Percentiles rank a stretch among this genome's conserved stretches.
phyloP scores from a whole-genome alignment of 1,284 basidiomycete species.

The Ceratobasidium sp. region DNA sequence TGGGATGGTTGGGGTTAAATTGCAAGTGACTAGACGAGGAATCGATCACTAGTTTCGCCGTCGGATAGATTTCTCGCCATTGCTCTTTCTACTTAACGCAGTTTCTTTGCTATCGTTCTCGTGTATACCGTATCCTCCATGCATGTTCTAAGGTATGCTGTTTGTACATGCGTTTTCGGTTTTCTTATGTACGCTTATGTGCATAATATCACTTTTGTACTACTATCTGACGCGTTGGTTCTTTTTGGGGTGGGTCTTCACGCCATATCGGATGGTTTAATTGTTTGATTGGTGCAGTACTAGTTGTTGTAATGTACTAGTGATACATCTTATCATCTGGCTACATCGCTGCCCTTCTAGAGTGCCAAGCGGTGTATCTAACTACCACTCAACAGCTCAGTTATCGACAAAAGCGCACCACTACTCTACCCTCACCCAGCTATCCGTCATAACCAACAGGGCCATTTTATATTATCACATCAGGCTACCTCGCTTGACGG shows the following conservation, averaged over 20 bases:
- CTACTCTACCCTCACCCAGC: no score
- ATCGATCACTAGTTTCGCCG: no score
- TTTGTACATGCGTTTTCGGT: conserved; percentile 5
- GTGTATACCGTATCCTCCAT: neutral
- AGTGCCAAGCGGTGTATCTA: no score
- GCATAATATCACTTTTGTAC: conserved; percentile 11
- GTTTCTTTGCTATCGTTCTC: neutral
- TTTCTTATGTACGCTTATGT: conserved; percentile 2
- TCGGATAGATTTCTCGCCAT: conserved; percentile 15
- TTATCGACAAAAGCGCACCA: no score
- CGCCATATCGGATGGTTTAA: no score
- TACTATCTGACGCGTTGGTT: no score
- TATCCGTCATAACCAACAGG: neutral
- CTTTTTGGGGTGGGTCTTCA: no score
- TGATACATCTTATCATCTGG: conserved; percentile 3
- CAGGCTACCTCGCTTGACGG: conserved; percentile 30
- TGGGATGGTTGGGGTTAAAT: conserved; percentile 81
- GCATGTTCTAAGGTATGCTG: no score
- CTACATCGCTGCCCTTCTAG: neutral
- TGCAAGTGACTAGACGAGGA: neutral
- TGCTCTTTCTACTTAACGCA: neutral
- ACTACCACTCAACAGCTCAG: no score
- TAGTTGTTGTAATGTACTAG: conserved; percentile 13
- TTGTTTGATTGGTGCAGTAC: conserved; percentile 5
- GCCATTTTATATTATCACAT: conserved; percentile 12